These are phyloP conservation scores for Butyriboletus loyo DNA, from an alignment of 768 basidiomycete species.

Conservation along the genomic window DNA sequence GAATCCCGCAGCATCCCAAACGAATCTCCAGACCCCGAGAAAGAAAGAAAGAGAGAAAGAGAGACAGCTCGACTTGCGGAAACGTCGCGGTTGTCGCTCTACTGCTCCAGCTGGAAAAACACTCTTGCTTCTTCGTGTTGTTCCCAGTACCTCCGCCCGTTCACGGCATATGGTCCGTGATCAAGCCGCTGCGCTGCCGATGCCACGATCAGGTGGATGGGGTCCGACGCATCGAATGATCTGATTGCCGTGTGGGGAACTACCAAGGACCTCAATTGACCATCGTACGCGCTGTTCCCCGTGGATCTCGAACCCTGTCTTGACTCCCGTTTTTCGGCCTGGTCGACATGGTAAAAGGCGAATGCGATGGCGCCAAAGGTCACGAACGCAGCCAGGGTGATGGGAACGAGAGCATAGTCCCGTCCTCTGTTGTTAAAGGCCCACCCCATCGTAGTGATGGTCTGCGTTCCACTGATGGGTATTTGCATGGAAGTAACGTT, in stretches of 20 bases:
- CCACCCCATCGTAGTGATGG: neutral
- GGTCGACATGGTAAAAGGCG: neutral
- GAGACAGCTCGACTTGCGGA: too few relatives aligned
- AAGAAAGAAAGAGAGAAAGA: too few relatives aligned
- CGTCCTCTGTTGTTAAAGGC: neutral
- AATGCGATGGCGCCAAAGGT: neutral
- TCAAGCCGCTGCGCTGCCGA: neutral
- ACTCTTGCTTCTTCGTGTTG: neutral
- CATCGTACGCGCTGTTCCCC: too few relatives aligned
- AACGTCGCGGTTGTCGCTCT: neutral
- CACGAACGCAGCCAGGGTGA: neutral
- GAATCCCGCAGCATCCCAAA: too few relatives aligned
- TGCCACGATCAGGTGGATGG: neutral
- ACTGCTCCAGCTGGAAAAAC: neutral
- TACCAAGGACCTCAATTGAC: neutral
- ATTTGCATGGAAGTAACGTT: neutral
- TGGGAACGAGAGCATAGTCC: neutral
- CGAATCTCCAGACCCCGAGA: too few relatives aligned
- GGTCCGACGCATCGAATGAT: neutral
- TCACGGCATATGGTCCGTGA: neutral
- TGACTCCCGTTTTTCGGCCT: neutral
- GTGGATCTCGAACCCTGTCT: too few relatives aligned
- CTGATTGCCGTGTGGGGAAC: neutral
- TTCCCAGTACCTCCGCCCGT: neutral
- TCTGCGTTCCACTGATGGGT: neutral